Base-by-base conservation (phyloP, 1,284 basidiomycete species). In the Malassezia sp. region DNA sequence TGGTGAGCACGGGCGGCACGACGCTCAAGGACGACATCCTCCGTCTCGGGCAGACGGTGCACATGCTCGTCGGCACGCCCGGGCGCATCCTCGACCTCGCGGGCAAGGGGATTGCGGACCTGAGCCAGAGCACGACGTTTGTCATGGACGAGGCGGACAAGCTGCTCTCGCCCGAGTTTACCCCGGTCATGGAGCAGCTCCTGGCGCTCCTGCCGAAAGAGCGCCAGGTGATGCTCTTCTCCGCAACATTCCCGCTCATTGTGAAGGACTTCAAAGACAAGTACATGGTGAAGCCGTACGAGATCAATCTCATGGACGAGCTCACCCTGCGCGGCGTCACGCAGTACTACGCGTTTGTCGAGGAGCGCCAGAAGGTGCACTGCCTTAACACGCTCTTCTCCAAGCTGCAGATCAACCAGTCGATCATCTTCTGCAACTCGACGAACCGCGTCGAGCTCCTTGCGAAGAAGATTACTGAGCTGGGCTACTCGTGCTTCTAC, bases 201-300 rank as follows among this genome's bases (percentile, higher is more conserved):
- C 78, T 97, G 50, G 77, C 78, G 34, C 85, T 85, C 72, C 78
- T 95, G 51, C 87, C 89, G 36, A 74, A 78, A 55, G 80, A 85
- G 63, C 79, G 89, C 51, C 91, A 97, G 75, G 89, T 96, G 68
- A 96, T 96, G 91, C 78, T 97, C 61, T 96, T 97, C 74, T 95
- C 89, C 46, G 91, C 91, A 42, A 97, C 91, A 23, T 97, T 97
- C 80, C 91, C 93, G 4, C 80, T 95, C 77, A 91, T 93, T 69
- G 93, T 97, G 67, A 96, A 97, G 73, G 88, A 95, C 73, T 97
- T 97, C 77, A 93, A 93, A 86, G 90, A 95, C 70, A 91, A 93
- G 73, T 85, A 96, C 76, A 96, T 97, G 91, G 81, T 80, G 55
- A 81, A 83, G 57, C 89, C 91, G 7, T 85, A 93, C 74, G 89